Evolutionary conservation across 2,329 filamentous ascomycete species (phyloP).

Genomic region (Mycosphaerelloides madeirae): DNA sequence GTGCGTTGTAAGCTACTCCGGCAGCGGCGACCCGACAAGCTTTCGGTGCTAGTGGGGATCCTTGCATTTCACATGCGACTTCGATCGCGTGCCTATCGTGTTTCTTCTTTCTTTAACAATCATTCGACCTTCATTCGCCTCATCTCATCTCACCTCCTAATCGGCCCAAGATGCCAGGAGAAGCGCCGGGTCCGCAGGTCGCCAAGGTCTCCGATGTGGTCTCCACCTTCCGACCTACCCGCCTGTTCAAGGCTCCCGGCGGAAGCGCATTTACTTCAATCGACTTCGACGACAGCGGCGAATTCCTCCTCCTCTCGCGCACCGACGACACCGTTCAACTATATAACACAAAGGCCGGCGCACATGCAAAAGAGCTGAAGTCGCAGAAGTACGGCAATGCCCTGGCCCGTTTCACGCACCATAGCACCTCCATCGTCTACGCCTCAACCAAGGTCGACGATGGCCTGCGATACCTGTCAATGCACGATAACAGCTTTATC

Average conservation of each 20-base stretch:
- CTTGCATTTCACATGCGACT: too few species aligned
- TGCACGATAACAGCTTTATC: constrained; percentile 93
- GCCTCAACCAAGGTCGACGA: constrained; percentile 94
- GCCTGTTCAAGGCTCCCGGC: constrained; percentile 44
- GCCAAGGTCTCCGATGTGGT: constrained; percentile 72
- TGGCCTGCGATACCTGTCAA: constrained; percentile 79
- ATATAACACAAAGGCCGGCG: constrained; percentile 88
- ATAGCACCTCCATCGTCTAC: constrained; percentile 85
- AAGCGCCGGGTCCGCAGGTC: constrained; percentile 8
- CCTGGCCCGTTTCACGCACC: constrained; percentile 89
- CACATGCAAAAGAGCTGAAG: constrained; percentile 79
- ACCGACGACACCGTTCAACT: constrained; percentile 95
- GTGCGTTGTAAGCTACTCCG: too few species aligned
- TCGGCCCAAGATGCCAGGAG: constrained; percentile 18
- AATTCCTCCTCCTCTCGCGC: constrained; percentile 83
- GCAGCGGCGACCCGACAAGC: too few species aligned
- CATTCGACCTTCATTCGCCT: too few species aligned
- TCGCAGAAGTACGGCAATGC: constrained; percentile 97
- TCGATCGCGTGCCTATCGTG: neutral
- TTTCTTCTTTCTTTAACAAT: too few species aligned
- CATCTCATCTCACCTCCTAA: neutral
- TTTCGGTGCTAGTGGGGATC: too few species aligned
- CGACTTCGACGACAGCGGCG: constrained; percentile 93
- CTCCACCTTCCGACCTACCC: constrained; percentile 67
- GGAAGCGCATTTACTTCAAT: constrained; percentile 74